These are phyloP conservation scores for Takashimella tepidaria DNA, from an alignment of 1,284 basidiomycete species.

Conservation along the genomic window DNA sequence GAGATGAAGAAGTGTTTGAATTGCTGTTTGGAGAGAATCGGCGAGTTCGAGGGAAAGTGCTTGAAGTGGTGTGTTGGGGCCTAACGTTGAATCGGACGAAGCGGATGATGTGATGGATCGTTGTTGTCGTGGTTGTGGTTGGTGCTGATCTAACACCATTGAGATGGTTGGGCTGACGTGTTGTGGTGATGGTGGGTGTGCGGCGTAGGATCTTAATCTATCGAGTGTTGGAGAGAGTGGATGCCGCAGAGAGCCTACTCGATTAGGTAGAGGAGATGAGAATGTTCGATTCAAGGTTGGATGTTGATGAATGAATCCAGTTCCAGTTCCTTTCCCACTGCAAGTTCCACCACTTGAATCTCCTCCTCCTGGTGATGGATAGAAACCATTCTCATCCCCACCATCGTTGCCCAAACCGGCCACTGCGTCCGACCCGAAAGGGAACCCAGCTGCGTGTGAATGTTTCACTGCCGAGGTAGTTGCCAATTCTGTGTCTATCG, in stretches of 20 bases:
- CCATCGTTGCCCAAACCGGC: background rate
- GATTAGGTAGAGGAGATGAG: constrained; percentile 33
- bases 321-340: too few species aligned
- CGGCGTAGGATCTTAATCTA: constrained; percentile 3
- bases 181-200: constrained; percentile 6
- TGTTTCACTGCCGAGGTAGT: background rate
- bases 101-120: constrained; percentile 7
- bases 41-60: constrained; percentile 63
- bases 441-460: too few species aligned
- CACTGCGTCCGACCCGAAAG: background rate
- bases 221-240: constrained; percentile 16
- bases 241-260: constrained; percentile 28
- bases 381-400: background rate
- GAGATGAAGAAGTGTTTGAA: constrained; percentile 81
- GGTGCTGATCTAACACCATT: background rate
- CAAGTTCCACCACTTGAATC: background rate
- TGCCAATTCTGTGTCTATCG: background rate
- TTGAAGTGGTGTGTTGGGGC: constrained; percentile 24
- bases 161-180: background rate
- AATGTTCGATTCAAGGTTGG: constrained; percentile 32
- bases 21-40: constrained; percentile 77
- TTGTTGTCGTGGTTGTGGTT: background rate
- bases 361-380: background rate
- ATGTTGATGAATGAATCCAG: too few species aligned
- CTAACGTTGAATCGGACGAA: constrained; percentile 2